Evolutionary conservation across 257 asterid species (phyloP).

Genomic region (Solanum gandarillasii): DNA sequence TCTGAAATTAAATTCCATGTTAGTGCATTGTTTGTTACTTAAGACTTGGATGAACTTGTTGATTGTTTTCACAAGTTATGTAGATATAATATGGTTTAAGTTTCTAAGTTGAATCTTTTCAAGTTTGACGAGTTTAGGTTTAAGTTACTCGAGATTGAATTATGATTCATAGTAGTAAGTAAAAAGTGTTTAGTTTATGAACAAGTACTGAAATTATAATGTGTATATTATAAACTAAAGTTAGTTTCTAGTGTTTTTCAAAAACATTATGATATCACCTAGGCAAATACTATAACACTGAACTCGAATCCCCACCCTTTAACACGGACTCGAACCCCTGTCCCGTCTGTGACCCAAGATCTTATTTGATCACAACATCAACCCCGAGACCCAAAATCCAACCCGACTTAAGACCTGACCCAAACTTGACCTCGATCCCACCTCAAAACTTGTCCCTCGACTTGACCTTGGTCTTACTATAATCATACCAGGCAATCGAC

Average conservation of each 20-base stretch:
- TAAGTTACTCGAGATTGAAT: neutral
- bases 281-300: neutral
- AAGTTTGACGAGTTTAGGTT: neutral
- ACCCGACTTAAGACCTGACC: neutral
- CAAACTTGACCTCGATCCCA: neutral
- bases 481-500: neutral
- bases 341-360: neutral
- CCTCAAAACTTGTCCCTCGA: neutral
- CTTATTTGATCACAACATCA: no score
- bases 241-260: neutral
- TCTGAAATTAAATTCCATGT: neutral
- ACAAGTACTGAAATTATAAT: neutral
- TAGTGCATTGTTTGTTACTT: neutral
- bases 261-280: neutral
- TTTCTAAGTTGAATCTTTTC: neutral
- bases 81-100: neutral
- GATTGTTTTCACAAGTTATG: neutral
- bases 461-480: neutral
- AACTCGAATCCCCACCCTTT: neutral
- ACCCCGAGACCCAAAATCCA: accelerated
- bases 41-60: neutral
- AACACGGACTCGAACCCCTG: neutral
- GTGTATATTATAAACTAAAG: neutral
- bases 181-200: neutral
- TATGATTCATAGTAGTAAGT: neutral